Conservation (phyloP, 176 grass and related monocot genomes). For the Chloris gayana region DNA sequence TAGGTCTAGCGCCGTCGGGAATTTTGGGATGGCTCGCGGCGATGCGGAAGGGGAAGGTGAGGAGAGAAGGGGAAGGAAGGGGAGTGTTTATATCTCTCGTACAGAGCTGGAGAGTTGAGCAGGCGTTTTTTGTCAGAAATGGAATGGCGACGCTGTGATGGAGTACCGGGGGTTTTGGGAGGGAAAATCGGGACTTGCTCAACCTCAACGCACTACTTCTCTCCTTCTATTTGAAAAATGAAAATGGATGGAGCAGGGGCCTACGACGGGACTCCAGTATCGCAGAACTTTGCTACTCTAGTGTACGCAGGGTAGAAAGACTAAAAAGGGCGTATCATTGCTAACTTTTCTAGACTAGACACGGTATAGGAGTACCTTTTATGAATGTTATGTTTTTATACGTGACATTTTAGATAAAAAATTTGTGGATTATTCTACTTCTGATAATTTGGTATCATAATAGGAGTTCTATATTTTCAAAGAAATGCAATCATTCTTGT, state of each 20-base stretch:
- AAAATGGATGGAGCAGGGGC: not conserved
- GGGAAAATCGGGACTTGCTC: constrained; percentile 32
- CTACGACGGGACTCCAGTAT: not conserved
- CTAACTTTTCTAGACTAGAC: no score
- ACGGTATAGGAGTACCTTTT: no score
- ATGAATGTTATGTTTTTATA: no score
- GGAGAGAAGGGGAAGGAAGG: not conserved
- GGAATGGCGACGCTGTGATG: not conserved
- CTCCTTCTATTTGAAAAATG: constrained; percentile 33
- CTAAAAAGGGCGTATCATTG: no score
- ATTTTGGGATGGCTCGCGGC: not conserved
- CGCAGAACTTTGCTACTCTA: no score
- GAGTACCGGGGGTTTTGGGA: constrained; percentile 18
- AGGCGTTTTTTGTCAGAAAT: not conserved
- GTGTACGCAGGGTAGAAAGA: no score
- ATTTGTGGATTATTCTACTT: no score
- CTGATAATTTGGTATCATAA: no score
- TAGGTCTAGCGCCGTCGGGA: constrained; percentile 7
- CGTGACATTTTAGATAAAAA: no score
- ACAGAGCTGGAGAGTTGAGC: not conserved
- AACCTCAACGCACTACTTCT: no score
- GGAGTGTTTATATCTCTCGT: constrained; percentile 28
- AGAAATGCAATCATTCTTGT: no score
- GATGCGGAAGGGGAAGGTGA: not conserved
- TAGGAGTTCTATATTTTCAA: no score